Evolutionary conservation across 2,329 filamentous ascomycete genomes (phyloP), one percentile per base, ranked within the genome.

Genomic region (Cercospora zeina): DNA sequence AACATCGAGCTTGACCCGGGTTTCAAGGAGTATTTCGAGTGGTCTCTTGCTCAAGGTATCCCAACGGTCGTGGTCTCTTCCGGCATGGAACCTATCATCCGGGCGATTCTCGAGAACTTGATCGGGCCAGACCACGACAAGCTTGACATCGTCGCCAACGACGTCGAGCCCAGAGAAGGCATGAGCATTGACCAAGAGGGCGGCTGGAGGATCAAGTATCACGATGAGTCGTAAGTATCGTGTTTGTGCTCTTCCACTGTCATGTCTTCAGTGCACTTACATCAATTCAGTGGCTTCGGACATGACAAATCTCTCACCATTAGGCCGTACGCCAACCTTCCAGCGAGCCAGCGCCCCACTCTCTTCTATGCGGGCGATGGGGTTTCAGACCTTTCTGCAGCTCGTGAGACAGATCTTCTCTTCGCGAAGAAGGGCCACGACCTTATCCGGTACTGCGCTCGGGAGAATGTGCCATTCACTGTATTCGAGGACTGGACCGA

Each of bases 281-380:
- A 11, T 11, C 3, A 10, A 8, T 7, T 2, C 65, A 90, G 89
- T 73, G 83, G 87, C 62, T 96, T 96, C 71, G 95, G 95, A n/a
- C 95, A 99, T 75, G 93, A 99, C 82, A 99, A 99, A 85, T 93
- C 89, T 27, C 81, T 93, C 58, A 91, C 95, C 74, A 91, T 99
- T 71, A 87, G 90, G 67, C 91, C 91, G 56, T 97, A 97, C 78
- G 88, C 89, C 2, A 82, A 86, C 27, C 81, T 96, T 47, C 87
- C 90, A 0, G 81, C 81, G 13, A 76, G 81, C 33, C 78, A 89
- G 71, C 84, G 92, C 45, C 95, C 95, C 1, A 87, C 86, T 39
- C 85, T 97, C 79, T 91, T 97, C 76, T 99, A 99, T 72, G 93
- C 95, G 33, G 95, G 95, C 62, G 93, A 97, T 71, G 93, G 93